Conservation (phyloP, 1,284 basidiomycete species). For the Cystobasidium pallidum region DNA sequence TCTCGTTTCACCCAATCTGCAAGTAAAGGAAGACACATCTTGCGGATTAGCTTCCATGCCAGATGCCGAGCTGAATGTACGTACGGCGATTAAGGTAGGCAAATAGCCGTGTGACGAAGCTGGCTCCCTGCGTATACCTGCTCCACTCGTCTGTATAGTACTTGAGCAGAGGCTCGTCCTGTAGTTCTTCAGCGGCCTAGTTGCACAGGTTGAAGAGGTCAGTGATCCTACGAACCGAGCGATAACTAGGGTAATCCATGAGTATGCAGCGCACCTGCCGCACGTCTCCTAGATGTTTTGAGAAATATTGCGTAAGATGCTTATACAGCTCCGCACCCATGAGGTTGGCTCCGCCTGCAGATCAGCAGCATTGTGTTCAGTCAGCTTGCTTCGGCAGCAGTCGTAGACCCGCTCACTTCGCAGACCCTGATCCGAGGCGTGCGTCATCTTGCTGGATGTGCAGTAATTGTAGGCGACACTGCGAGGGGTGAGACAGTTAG, state of each 20-base stretch:
- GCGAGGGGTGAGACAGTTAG: background rate
- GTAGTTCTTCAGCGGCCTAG: conserved; percentile 75
- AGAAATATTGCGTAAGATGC: conserved; percentile 82
- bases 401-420: conserved; percentile 48
- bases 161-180: conserved; percentile 83
- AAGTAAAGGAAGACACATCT: background rate
- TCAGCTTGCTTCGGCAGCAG: conserved; percentile 15
- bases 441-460: conserved; percentile 79
- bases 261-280: conserved; percentile 63
- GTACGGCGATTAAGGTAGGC: conserved; percentile 86
- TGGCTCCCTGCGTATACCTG: conserved; percentile 92
- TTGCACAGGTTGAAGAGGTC: conserved; percentile 42
- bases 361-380: background rate
- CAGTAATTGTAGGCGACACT: conserved; percentile 93
- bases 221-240: conserved; percentile 39
- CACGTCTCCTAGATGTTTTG: conserved; percentile 71
- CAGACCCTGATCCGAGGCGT: conserved; percentile 52
- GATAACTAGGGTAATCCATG: background rate
- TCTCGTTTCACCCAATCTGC: conserved; percentile 94
- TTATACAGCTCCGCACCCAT: conserved; percentile 95
- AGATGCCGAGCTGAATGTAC: background rate
- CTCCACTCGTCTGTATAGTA: conserved; percentile 96
- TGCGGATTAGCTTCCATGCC: background rate
- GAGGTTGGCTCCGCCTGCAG: conserved; percentile 81
- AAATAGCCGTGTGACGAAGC: conserved; percentile 93